Base-by-base conservation (phyloP, 495 filamentous ascomycete species). In the Podospora pseudocomata region DNA sequence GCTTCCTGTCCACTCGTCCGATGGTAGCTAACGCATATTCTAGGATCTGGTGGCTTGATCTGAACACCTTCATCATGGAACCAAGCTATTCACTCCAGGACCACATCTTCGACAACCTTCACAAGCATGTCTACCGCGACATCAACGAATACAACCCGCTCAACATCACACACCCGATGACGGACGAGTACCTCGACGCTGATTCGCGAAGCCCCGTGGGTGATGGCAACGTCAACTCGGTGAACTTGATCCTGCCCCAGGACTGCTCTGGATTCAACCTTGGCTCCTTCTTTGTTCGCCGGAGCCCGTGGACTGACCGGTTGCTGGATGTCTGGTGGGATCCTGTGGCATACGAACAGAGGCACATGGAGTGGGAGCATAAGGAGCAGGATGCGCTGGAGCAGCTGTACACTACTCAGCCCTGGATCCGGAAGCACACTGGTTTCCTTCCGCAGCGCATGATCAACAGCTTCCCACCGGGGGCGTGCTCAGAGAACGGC, bases 41-140 rank as follows among this genome's bases (percentile, higher is more conserved):
- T 70, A 97, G 93, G 93, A 95, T 99, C 72, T 99, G 95, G 95
- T 99, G 96, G 96, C 83, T 99, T 54, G 95, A 99, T 76, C 87
- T 98, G 13, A 94, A 97, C 76, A 99, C 96, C 19, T 97, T 96
- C 78, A 89, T 99, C 73, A 98, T 99, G 96, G 94, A 99, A 72
- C 91, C 92, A 16, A 90, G 89, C 9, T 92, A 94, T 75, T 97
- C 95, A 2, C 85, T 99, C 44, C 92, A 97, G 73, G 84, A 84
- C 34, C 94, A 97, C 78, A 85, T 99, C 69, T 97, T 98, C 85
- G 88, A 92, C 75, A 78, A 91, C 69, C 85, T 99, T 63, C 81
- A 82, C 20, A 80, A 86, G 23, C 86, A 88, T 70, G 90, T 91
- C 23, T 99, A 99, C 81, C 93, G 96, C 72, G 94, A 99, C 77